Evolutionary conservation across 2,329 filamentous ascomycete genomes (phyloP).

Genomic region (Hymenoscyphus linearis): DNA sequence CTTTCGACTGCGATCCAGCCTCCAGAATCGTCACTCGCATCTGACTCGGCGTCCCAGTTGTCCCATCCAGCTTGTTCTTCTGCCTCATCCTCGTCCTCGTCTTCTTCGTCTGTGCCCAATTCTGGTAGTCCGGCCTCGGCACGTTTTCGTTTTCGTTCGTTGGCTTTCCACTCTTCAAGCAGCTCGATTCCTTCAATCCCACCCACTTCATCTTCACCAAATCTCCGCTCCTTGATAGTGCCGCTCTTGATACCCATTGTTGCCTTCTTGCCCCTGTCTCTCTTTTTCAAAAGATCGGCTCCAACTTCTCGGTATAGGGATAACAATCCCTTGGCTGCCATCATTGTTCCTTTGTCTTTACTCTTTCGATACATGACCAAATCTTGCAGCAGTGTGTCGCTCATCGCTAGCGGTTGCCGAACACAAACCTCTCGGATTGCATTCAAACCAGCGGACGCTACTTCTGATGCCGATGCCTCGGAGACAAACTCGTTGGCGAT

Average conservation of each 20-base stretch:
- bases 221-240: constrained; percentile 69
- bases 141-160: constrained; percentile 71
- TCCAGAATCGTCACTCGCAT: constrained; percentile 63
- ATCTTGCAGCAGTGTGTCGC: constrained; percentile 90
- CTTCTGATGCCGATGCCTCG: constrained; percentile 84
- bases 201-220: constrained; percentile 74
- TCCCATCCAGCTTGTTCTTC: constrained; percentile 26
- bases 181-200: constrained; percentile 90
- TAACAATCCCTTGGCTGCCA: constrained; percentile 90
- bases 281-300: constrained; percentile 81
- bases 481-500: constrained; percentile 99
- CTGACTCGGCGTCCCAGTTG: constrained; percentile 35
- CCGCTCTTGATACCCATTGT: constrained; percentile 75
- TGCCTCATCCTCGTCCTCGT: constrained; percentile 50
- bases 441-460: constrained; percentile 87
- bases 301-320: constrained; percentile 88
- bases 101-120: constrained; percentile 55
- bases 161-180: constrained; percentile 87
- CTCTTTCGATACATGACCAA: constrained; percentile 93
- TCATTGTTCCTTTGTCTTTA: constrained; percentile 98
- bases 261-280: constrained; percentile 87
- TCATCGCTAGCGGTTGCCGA: constrained; percentile 93
- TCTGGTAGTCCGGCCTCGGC: constrained; percentile 64
- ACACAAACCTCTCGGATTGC: constrained; percentile 92
- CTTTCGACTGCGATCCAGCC: constrained; percentile 91